These are phyloP conservation scores for Cyberlindnera mrakii DNA, from an alignment of 805 yeast genomes.

Conservation along the genomic window DNA sequence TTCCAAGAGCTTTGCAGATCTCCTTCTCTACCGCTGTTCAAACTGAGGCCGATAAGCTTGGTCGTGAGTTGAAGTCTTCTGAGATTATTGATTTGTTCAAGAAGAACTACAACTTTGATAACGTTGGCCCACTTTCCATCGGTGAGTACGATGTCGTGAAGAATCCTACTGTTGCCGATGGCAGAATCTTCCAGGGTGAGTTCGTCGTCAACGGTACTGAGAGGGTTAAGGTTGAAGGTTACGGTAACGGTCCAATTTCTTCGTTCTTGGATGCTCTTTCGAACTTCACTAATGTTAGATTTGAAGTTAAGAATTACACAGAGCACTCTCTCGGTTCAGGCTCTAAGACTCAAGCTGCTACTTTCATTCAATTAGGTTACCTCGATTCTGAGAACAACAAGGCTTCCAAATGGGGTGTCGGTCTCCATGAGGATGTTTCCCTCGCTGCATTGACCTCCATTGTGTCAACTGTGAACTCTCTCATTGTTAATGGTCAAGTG, in stretches of 20 bases:
- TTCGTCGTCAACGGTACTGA: conserved; percentile 29
- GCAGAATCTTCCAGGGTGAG: conserved; percentile 38
- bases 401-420: conserved; percentile 77
- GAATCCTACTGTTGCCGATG: conserved; percentile 29
- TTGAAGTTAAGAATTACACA: conserved; percentile 60
- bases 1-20: conserved; percentile 68
- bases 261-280: conserved; percentile 63
- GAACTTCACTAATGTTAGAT: conserved; percentile 40
- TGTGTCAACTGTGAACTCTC: conserved; percentile 53
- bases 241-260: conserved; percentile 78
- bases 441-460: conserved; percentile 74
- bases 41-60: conserved; percentile 53
- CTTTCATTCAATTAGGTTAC: conserved; percentile 58
- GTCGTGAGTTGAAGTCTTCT: conserved; percentile 62
- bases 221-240: conserved; percentile 38
- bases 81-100: conserved; percentile 59
- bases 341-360: conserved; percentile 66
- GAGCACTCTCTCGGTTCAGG: conserved; percentile 75
- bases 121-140: conserved; percentile 29
- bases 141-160: conserved; percentile 36
- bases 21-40: conserved; percentile 63
- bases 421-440: conserved; percentile 84
- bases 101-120: conserved; percentile 45
- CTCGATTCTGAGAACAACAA: conserved; percentile 36
- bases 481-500: conserved; percentile 18